Conservation (phyloP, 2,329 filamentous ascomycete genomes). For the Apiospora marii region DNA sequence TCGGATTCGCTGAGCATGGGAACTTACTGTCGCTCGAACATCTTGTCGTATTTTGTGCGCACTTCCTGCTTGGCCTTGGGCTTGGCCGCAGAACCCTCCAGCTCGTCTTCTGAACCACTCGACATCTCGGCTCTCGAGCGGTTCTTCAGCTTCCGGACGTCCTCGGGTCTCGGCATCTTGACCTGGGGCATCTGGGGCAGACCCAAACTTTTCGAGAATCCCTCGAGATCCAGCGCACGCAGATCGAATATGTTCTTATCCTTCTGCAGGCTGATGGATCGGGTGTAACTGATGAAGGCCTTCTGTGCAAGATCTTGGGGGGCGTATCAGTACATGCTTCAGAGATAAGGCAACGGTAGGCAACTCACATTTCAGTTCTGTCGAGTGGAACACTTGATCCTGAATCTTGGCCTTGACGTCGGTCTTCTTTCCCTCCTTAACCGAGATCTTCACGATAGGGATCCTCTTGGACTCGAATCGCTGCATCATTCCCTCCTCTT, state of each 20-base stretch:
- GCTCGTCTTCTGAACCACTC: slow-evolving; percentile 66
- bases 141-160: slow-evolving; percentile 88
- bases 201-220: slow-evolving; percentile 83
- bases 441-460: slow-evolving; percentile 84
- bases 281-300: slow-evolving; percentile 89
- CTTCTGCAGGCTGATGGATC: slow-evolving; percentile 85
- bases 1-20: not conserved
- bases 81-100: slow-evolving; percentile 62
- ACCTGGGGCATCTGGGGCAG: slow-evolving; percentile 92
- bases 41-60: slow-evolving; percentile 94
- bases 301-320: slow-evolving; percentile 92
- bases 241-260: slow-evolving; percentile 93
- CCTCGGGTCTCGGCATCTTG: slow-evolving; percentile 90
- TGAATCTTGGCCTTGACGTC: slow-evolving; percentile 86
- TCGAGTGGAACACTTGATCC: slow-evolving; percentile 93
- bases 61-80: slow-evolving; percentile 75
- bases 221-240: slow-evolving; percentile 83
- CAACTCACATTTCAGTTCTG: slow-evolving; percentile 49
- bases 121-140: slow-evolving; percentile 73
- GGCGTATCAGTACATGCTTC: slow-evolving; percentile 59
- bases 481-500: slow-evolving; percentile 90
- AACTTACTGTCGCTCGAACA: slow-evolving; percentile 78
- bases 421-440: slow-evolving; percentile 88
- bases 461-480: slow-evolving; percentile 89
- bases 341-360: no score